phyloP scores from a whole-genome alignment of 2,329 filamentous ascomycete species.

The Beauveria sp. region DNA sequence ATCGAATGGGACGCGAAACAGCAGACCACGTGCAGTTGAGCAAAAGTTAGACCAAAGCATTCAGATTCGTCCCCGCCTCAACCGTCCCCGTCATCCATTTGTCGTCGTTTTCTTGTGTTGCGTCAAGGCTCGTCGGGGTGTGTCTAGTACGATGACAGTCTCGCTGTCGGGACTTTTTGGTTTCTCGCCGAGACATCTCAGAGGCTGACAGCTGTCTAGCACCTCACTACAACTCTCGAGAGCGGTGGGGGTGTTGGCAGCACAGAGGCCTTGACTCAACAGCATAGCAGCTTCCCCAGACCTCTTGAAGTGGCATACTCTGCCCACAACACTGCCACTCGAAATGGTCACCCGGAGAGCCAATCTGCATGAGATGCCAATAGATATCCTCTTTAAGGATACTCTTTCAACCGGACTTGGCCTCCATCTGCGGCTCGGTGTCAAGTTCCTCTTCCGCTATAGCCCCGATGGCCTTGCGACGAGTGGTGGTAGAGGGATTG shows the following conservation, averaged over 20 bases:
- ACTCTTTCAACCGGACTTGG: too few relatives aligned
- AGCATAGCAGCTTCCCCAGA: background rate
- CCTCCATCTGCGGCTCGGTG: background rate
- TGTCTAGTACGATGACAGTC: background rate
- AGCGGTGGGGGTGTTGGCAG: background rate
- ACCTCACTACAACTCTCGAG: background rate
- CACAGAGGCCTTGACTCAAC: background rate
- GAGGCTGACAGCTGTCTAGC: background rate
- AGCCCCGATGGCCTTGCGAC: too few relatives aligned
- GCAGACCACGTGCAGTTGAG: slow-evolving; percentile 4
- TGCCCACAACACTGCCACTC: background rate
- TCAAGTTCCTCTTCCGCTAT: background rate
- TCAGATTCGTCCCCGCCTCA: background rate
- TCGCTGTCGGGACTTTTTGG: background rate
- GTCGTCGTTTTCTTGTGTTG: background rate
- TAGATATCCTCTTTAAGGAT: background rate
- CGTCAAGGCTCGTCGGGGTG: background rate
- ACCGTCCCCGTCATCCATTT: background rate
- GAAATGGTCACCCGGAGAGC: background rate
- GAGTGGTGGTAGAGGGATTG: background rate
- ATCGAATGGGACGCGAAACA: background rate
- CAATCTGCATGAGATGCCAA: background rate
- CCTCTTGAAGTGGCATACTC: background rate
- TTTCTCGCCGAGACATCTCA: slow-evolving; percentile 2
- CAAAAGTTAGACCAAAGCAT: background rate